phyloP scores from a whole-genome alignment of 495 filamentous ascomycete species.

The Penicillium herquei region DNA sequence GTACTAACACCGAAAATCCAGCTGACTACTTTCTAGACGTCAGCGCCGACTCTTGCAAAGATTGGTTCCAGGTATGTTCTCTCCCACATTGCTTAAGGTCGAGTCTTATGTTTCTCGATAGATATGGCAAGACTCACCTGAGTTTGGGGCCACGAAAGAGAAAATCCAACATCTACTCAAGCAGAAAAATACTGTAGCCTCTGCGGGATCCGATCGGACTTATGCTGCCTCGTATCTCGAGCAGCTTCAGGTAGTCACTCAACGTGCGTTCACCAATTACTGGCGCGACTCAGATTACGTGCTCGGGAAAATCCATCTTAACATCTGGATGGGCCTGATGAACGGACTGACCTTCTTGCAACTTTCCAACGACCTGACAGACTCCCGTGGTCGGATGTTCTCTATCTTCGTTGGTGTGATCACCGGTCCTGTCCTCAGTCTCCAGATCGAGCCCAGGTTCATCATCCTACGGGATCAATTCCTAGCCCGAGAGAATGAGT shows the following conservation, averaged over 20 bases:
- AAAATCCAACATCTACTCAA: neutral
- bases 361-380: neutral
- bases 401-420: conserved; percentile 25
- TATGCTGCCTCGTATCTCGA: conserved; percentile 10
- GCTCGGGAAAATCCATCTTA: conserved; percentile 7
- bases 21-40: neutral
- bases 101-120: neutral
- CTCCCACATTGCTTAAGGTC: neutral
- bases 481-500: conserved; percentile 39
- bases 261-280: conserved; percentile 8
- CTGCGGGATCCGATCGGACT: neutral
- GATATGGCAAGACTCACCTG: neutral
- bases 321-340: conserved; percentile 10
- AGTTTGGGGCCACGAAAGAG: neutral
- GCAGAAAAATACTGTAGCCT: neutral
- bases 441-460: conserved; percentile 44
- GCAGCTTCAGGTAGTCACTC: conserved; percentile 5
- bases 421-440: conserved; percentile 30
- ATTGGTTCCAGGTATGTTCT: neutral
- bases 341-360: conserved; percentile 20
- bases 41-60: neutral
- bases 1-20: neutral
- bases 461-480: conserved; percentile 32
- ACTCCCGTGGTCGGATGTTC: neutral
- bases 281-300: conserved; percentile 13